A percentile compares a stretch with the other conserved stretches of the same genome.
Conservation (phyloP, 139 green algal species). For the Chlamydomonas asymmetrica region DNA sequence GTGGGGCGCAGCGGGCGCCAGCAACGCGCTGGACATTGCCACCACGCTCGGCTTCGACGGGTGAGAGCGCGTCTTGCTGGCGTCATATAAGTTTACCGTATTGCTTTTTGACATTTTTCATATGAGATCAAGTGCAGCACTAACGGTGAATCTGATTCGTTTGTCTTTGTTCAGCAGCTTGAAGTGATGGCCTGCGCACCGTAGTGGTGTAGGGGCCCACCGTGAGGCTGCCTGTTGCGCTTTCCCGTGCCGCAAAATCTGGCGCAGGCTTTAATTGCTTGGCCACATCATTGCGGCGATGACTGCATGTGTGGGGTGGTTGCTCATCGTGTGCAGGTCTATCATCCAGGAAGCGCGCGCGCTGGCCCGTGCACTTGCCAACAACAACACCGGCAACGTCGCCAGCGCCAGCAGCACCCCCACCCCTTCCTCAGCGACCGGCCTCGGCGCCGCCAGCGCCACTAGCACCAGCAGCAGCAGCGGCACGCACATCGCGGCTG, state of each 20-base stretch:
- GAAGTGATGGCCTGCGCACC: no score
- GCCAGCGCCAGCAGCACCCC: neutral
- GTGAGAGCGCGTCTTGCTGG: neutral
- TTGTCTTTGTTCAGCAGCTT: neutral
- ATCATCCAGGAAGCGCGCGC: constrained; percentile 32
- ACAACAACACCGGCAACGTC: neutral
- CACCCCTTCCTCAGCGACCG: neutral
- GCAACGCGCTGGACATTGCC: constrained; percentile 74
- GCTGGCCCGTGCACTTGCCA: constrained; percentile 11
- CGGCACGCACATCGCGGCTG: constrained; percentile 13
- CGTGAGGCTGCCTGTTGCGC: neutral
- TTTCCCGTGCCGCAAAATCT: neutral
- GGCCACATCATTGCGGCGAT: neutral
- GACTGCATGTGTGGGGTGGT: neutral
- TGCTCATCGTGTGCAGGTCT: neutral
- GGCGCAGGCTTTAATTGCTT: neutral
- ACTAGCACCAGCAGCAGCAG: neutral
- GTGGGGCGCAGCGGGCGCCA: constrained; percentile 81
- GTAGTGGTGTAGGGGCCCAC: neutral
- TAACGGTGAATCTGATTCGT: neutral
- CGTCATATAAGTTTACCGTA: neutral
- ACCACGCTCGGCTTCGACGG: constrained; percentile 39
- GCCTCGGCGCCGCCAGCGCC: neutral
- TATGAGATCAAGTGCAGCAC: neutral
- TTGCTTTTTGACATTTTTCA: neutral